These are phyloP conservation scores for Suillus subalutaceus DNA, from an alignment of 768 basidiomycete genomes.

Conservation along the genomic window DNA sequence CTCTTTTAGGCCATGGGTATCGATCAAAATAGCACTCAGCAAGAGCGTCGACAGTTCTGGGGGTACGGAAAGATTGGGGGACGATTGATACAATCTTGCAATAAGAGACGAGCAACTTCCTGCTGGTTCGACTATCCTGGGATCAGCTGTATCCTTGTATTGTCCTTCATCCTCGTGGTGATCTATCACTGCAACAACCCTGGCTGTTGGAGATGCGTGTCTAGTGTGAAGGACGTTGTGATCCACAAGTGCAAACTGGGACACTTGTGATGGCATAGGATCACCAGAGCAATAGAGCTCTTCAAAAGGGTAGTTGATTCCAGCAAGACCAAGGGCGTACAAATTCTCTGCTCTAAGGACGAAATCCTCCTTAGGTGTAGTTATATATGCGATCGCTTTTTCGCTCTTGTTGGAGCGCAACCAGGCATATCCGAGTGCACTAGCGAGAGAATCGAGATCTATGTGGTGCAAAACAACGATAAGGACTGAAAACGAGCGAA, in stretches of 20 bases:
- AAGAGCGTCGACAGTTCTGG: slow-evolving; percentile 77
- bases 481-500: slow-evolving; percentile 2
- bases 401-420: slow-evolving; percentile 56
- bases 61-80: slow-evolving; percentile 36
- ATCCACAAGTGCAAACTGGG: slow-evolving; percentile 82
- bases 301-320: slow-evolving; percentile 25
- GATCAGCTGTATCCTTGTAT: slow-evolving; percentile 61
- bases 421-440: slow-evolving; percentile 84
- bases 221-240: slow-evolving; percentile 71
- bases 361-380: slow-evolving; percentile 69
- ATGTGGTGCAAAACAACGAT: slow-evolving; percentile 2
- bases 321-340: background rate
- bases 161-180: slow-evolving; percentile 88
- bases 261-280: slow-evolving; percentile 41
- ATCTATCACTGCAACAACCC: slow-evolving; percentile 83
- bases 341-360: slow-evolving; percentile 57
- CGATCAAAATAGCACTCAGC: slow-evolving; percentile 79
- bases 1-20: slow-evolving; percentile 78
- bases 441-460: slow-evolving; percentile 93
- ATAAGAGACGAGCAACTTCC: slow-evolving; percentile 83
- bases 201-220: slow-evolving; percentile 43
- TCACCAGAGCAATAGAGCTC: slow-evolving; percentile 74
- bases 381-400: slow-evolving; percentile 71
- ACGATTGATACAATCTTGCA: slow-evolving; percentile 36
- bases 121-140: slow-evolving; percentile 65